Evolutionary conservation across 805 yeast species (phyloP), one percentile per base, ranked within the genome.

Genomic region (Candida maris): DNA sequence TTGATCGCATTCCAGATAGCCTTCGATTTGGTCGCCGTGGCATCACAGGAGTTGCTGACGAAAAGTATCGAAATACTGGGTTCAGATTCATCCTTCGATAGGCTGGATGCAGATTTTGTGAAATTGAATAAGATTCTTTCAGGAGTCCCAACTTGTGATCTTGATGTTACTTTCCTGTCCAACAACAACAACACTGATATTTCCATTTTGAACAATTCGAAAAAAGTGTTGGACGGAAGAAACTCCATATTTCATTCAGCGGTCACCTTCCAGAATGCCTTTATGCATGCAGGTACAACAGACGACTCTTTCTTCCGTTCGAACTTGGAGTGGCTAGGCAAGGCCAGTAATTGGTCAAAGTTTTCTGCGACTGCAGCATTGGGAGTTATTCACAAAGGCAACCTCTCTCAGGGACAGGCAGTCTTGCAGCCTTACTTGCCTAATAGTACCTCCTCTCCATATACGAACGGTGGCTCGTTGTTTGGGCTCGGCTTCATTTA

Each of bases 321-420:
- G 29, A 93, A 93, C 57, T 70, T 88, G 54, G 96, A 91, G 53
- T 93, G 97, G 97, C 71, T 93, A 48, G 94, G 95, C 29, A 86
- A 88, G 64, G 97, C 98, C n/a, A 81, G 91, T 31, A 88, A 91
- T 62, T 93, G 98, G 98, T 88, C 97, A 5, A 93, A 91, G 58
- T 93, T 93, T 61, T 80, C 96, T 0, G 97, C 97, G 2, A 91
- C 97, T 10, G 97, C 97, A 6, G 97, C 97, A 10, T 68, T 93
- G 43, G 98, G 98, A 57, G 97, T 91, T 20, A 89, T 93, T 49
- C 97, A 93, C 60, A 85, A 83, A 56, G 97, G 98, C 36, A 91
- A 91, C 61, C 71, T 93, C 39, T 76, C 95, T 0, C 95, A 88
- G 57, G 98, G 97, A 36, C 79, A 80, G 57, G 76, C 81, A 46